Evolutionary conservation across 352 stramenopile species (phyloP).

Genomic region (Phytophthora niederhauseri): DNA sequence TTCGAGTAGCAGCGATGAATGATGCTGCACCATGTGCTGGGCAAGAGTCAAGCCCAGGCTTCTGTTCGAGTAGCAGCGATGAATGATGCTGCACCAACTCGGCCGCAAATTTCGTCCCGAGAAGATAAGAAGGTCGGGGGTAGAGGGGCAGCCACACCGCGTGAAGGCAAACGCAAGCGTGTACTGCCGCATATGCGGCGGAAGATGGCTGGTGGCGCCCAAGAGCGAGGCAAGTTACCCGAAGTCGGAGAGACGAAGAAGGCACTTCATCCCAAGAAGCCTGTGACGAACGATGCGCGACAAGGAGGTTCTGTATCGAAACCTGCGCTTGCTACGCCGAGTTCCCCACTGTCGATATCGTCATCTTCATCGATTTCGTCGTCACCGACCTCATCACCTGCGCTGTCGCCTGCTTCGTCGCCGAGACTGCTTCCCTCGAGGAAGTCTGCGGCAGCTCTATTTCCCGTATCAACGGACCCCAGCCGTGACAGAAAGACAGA

Average conservation of each 20-base stretch:
- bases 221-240: constrained; percentile 4
- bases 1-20: not conserved
- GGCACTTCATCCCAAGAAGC: constrained; percentile 9
- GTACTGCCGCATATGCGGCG: constrained; percentile 13
- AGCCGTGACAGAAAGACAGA: constrained; percentile 14
- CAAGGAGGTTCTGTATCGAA: not conserved
- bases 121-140: not conserved
- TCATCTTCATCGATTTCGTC: constrained; percentile 17
- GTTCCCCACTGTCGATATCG: constrained; percentile 1
- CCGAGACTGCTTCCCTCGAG: constrained; percentile 7
- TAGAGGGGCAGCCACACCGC: not conserved
- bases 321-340: not conserved
- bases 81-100: not conserved
- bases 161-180: constrained; percentile 23
- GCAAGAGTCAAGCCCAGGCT: not conserved
- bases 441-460: constrained; percentile 6
- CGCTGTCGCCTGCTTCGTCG: constrained; percentile 18
- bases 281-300: constrained; percentile 5
- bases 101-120: not conserved
- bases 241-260: constrained; percentile 3
- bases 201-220: not conserved
- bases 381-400: constrained; percentile 11
- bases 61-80: not conserved
- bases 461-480: not conserved
- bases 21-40: not conserved